phyloP scores from a whole-genome alignment of 1,284 basidiomycete genomes.

The Sanguinoderma infundibulare region DNA sequence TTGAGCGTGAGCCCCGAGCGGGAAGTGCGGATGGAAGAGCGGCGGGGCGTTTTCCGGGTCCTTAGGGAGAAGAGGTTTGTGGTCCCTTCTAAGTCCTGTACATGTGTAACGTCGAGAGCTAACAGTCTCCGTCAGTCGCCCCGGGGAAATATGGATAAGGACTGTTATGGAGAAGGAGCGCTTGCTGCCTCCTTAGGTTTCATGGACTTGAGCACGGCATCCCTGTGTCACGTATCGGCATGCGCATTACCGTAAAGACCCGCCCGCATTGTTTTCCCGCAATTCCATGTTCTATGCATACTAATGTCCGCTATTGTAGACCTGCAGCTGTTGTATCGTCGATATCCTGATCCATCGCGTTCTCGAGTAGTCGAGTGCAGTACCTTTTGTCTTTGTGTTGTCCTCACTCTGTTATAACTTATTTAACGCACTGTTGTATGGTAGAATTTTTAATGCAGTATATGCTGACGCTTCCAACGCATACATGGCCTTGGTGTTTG shows the following conservation, averaged over 20 bases:
- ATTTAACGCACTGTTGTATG: conserved; percentile 8
- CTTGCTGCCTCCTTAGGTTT: conserved; percentile 38
- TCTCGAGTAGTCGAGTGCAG: not conserved
- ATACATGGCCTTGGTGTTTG: no score
- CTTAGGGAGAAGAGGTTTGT: conserved; percentile 73
- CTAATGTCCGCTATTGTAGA: not conserved
- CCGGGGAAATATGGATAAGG: conserved; percentile 81
- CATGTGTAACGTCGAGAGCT: not conserved
- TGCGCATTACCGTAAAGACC: not conserved
- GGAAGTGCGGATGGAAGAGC: conserved; percentile 47
- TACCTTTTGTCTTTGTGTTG: not conserved
- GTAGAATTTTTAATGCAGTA: not conserved
- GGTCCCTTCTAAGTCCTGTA: not conserved
- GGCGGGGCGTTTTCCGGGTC: conserved; percentile 68
- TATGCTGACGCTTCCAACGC: no score
- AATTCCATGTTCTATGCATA: not conserved
- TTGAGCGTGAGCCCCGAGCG: conserved; percentile 30
- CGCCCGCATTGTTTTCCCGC: not conserved
- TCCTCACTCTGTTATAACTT: conserved; percentile 4
- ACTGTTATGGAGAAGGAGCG: conserved; percentile 68
- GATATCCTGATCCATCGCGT: not conserved
- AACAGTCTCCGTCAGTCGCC: conserved; percentile 51
- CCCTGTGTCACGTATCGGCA: not conserved
- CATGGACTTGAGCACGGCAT: not conserved
- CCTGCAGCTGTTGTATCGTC: not conserved